Evolutionary conservation across 2,329 filamentous ascomycete species (phyloP).

Genomic region (Nigrograna mackinnonii): DNA sequence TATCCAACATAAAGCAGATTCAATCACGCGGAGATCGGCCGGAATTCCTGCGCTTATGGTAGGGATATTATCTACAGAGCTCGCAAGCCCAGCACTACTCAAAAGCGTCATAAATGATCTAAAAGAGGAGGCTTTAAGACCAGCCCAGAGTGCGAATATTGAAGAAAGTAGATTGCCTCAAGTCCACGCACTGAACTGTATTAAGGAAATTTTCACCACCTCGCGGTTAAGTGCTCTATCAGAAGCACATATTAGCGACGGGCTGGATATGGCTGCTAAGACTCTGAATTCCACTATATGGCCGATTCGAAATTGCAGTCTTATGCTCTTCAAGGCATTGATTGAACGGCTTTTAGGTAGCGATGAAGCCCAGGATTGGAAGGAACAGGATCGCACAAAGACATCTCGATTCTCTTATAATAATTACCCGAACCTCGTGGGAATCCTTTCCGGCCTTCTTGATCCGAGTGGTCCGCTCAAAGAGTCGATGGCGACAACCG

Average conservation of each 20-base stretch:
- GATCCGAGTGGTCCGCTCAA: constrained; percentile 30
- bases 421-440: constrained; percentile 67
- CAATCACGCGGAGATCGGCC: constrained; percentile 84
- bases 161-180: constrained; percentile 71
- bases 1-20: constrained; percentile 76
- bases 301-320: constrained; percentile 91
- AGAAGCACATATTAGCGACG: constrained; percentile 73
- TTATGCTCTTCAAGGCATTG: constrained; percentile 85
- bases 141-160: constrained; percentile 58
- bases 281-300: constrained; percentile 78
- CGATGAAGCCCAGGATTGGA: constrained; percentile 65
- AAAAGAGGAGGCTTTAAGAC: constrained; percentile 59
- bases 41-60: constrained; percentile 87
- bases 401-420: constrained; percentile 67
- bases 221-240: constrained; percentile 74
- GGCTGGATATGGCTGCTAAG: constrained; percentile 77
- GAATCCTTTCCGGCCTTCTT: constrained; percentile 67
- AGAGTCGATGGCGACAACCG: constrained; percentile 22
- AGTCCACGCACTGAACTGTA: constrained; percentile 91
- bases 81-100: constrained; percentile 64
- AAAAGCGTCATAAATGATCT: constrained; percentile 66
- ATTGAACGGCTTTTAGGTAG: constrained; percentile 80
- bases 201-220: constrained; percentile 90
- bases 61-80: constrained; percentile 73
- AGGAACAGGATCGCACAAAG: constrained; percentile 47